Evolutionary conservation across 495 filamentous ascomycete species (phyloP), one percentile per base, ranked within the genome.

Genomic region (Penicillium roqueforti): DNA sequence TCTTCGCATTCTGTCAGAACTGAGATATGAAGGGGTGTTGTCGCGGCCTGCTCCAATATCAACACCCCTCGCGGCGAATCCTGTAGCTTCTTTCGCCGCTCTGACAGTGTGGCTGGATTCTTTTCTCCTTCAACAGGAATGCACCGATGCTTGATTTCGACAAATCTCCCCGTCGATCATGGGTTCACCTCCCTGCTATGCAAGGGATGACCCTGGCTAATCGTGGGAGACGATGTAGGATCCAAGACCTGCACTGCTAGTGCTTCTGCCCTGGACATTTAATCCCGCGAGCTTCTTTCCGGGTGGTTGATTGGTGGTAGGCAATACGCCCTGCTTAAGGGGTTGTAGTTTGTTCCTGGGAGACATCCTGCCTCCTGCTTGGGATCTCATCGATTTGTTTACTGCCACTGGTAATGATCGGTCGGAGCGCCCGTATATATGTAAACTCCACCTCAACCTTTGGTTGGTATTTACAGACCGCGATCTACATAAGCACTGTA

Each of bases 1-100:
- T 51, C 48, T 53, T 53, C 31, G 57, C 58, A 61, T 61, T 64
- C 58, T 59, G 43, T 44, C 57, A 55, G 53, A 46, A 49, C 50
- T 57, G 50, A 58, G 54, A 31, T 31, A 56, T 58, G 50, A 56
- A 61, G 63, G 63, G 63, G 51, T 39, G 43, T 54, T 18, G 11
- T 29, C 40, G 25, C 9, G 50, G 32, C 9, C 6, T 41, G 26
- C 22, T n/a, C 45, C 38, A 14, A 50, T 51, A 52, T 53, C 39
- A 53, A 57, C 31, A 53, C 18, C 60, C 54, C 51, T 61, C 44
- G 28, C 43, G 9, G 43, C 45, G 56, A 65, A 62, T 31, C 28
- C 28, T 31, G 10, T 3, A 11, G 28, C 9, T 31, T 65, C 52
- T 34, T 47, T 29, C 25, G 29, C 23, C 19, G 26, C 4, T 14